Evolutionary conservation across 2,329 filamentous ascomycete species (phyloP), one percentile per base, ranked within the genome.

Genomic region (Dactylonectria macrodidyma): DNA sequence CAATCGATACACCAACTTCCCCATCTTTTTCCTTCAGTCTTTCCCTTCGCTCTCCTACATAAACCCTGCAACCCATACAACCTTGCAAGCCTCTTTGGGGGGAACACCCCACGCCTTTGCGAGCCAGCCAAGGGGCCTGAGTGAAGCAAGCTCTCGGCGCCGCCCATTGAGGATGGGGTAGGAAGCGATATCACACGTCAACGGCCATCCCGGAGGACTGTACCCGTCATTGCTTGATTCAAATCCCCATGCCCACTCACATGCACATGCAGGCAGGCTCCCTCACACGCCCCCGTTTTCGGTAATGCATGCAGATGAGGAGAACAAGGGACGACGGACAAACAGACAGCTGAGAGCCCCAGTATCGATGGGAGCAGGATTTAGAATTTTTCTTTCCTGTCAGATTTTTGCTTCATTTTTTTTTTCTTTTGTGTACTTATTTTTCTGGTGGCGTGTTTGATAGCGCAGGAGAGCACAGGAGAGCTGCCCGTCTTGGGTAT

Each of bases 101-200:
- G 44, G 38, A 56, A 36, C 63, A 66, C 63, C 63, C 63, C 63
- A 66, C 63, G 64, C 54, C 47, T 47, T 2, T n/a, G 54, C 22
- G 38, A 62, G 34, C 63, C 63, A 66, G 54, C 63, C 58, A 55
- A 36, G 58, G 52, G 51, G 50, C 38, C 34, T 48, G 44, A 47
- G 38, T 19, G 38, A 44, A 50, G 41, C 38, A 62, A 33, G 48
- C 30, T 41, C 47, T 30, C 22, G 51, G 44, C 22, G 61, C 33
- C 22, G 6, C 34, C 9, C 26, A 41, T 56, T 26, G 57, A 58
- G 12, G 36, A 38, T 47, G 38, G 51, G 50, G 60, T 55, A 47
- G 55, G 59, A 54, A 58, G 59, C 54, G 51, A 73, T 68, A 72
- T 72, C 69, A 70, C 69, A 71, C 62, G 69, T 75, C 72, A 74